Evolutionary conservation across 2,329 filamentous ascomycete genomes (phyloP).

Genomic region (Exophiala bonariae): DNA sequence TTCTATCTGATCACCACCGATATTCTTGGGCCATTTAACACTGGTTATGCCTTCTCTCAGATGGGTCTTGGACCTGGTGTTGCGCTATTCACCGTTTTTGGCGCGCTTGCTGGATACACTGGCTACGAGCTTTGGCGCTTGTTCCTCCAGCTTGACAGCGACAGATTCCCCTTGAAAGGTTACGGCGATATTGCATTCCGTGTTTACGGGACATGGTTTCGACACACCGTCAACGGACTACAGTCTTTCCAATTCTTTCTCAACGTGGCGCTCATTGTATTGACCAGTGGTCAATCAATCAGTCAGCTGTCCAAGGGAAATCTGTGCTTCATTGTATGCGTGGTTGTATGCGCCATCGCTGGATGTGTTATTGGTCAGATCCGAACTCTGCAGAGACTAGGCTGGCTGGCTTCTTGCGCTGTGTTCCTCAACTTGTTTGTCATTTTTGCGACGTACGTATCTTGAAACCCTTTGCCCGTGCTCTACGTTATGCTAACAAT

Average conservation of each 20-base stretch:
- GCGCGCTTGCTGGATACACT: slow-evolving; percentile 31
- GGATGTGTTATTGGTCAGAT: slow-evolving; percentile 59
- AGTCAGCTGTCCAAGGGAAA: slow-evolving; percentile 52
- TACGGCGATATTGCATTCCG: slow-evolving; percentile 45
- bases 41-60: slow-evolving; percentile 26
- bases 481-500: background rate
- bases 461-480: too few species aligned
- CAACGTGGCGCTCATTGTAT: slow-evolving; percentile 54
- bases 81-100: slow-evolving; percentile 31
- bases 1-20: slow-evolving; percentile 45
- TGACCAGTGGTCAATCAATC: slow-evolving; percentile 56
- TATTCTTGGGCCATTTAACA: slow-evolving; percentile 30
- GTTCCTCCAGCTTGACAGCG: slow-evolving; percentile 43
- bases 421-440: slow-evolving; percentile 58
- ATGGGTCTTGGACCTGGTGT: slow-evolving; percentile 25
- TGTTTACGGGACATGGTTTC: slow-evolving; percentile 37
- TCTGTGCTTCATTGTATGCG: slow-evolving; percentile 56
- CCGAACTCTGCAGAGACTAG: slow-evolving; percentile 54
- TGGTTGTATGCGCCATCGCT: slow-evolving; percentile 50
- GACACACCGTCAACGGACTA: slow-evolving; percentile 39
- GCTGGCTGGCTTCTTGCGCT: slow-evolving; percentile 57
- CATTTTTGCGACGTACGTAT: slow-evolving; percentile 51
- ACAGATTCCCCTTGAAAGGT: slow-evolving; percentile 40
- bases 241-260: slow-evolving; percentile 48
- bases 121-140: slow-evolving; percentile 42